Evolutionary conservation across 2,329 filamentous ascomycete genomes (phyloP).

Genomic region (Sarocladiaceae sp.): DNA sequence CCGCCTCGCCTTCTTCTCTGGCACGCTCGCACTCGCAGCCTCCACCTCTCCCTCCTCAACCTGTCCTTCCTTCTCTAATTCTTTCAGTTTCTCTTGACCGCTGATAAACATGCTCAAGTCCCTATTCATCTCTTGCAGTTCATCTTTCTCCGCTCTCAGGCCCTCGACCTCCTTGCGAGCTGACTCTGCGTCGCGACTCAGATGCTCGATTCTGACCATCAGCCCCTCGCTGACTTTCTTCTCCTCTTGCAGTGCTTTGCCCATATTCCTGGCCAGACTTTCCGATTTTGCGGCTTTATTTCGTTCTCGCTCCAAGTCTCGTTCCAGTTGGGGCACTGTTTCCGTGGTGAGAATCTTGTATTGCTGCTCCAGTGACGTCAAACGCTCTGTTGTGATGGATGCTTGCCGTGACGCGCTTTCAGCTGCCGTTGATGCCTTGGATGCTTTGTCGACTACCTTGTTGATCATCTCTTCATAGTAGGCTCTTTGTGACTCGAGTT

Average conservation of each 20-base stretch:
- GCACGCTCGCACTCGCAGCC: conserved; percentile 66
- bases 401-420: conserved; percentile 54
- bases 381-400: conserved; percentile 42
- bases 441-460: conserved; percentile 85
- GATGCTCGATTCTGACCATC: conserved; percentile 73
- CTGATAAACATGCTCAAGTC: conserved; percentile 87
- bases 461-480: conserved; percentile 94
- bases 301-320: conserved; percentile 65
- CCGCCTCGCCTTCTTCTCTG: conserved; percentile 54
- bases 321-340: conserved; percentile 65
- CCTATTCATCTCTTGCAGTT: conserved; percentile 80
- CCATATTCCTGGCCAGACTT: conserved; percentile 69
- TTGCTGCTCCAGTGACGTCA: conserved; percentile 45
- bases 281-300: conserved; percentile 68
- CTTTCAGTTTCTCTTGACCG: conserved; percentile 73
- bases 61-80: conserved; percentile 58
- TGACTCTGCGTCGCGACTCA: conserved; percentile 58
- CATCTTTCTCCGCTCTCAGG: conserved; percentile 60
- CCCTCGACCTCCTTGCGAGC: conserved; percentile 54
- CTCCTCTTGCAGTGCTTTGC: conserved; percentile 78
- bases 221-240: conserved; percentile 78
- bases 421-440: conserved; percentile 64
- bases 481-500: conserved; percentile 85
- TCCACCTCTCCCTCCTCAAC: conserved; percentile 67
- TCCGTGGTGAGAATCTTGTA: conserved; percentile 45